These are phyloP conservation scores for Nemophila menziesii DNA, from an alignment of 257 asterid species.

Conservation along the genomic window DNA sequence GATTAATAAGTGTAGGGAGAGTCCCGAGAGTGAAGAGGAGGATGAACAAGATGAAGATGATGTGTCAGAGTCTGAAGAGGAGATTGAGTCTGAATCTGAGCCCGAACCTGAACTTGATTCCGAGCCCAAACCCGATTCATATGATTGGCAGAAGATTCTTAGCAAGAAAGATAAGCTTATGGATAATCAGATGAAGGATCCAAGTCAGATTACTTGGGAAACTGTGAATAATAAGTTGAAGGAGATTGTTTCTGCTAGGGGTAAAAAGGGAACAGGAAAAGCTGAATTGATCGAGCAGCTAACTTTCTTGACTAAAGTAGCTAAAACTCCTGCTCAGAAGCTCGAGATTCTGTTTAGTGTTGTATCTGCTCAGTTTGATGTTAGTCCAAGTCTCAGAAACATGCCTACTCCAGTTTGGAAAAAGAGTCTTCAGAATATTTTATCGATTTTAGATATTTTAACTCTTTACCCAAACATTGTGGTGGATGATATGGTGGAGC, in stretches of 20 bases:
- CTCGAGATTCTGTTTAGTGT: constrained; percentile 89
- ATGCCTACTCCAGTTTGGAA: constrained; percentile 98
- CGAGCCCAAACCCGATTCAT: constrained; percentile 22
- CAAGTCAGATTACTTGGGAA: constrained; percentile 92
- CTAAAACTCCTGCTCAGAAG: constrained; percentile 96
- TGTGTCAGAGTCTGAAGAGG: constrained; percentile 56
- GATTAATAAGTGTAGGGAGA: constrained; percentile 68
- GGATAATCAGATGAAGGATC: constrained; percentile 84
- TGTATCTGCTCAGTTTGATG: constrained; percentile 87
- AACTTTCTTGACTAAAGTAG: constrained; percentile 78
- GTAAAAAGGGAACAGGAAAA: constrained; percentile 89
- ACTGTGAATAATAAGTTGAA: constrained; percentile 80
- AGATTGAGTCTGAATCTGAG: constrained; percentile 25
- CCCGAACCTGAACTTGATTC: constrained; percentile 33
- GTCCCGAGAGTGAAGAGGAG: constrained; percentile 72
- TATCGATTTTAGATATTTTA: constrained; percentile 58
- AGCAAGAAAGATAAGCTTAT: constrained; percentile 85
- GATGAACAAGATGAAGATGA: constrained; percentile 50
- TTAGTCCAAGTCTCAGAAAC: constrained; percentile 74
- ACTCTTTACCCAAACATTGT: constrained; percentile 74
- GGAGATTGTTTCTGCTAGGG: constrained; percentile 84
- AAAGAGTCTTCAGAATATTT: constrained; percentile 67
- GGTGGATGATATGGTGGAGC: constrained; percentile 85
- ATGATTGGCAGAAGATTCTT: constrained; percentile 75
- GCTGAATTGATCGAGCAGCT: constrained; percentile 91